These are phyloP conservation scores for Cercospora canescens DNA, from an alignment of 2,329 filamentous ascomycete genomes.

Conservation along the genomic window DNA sequence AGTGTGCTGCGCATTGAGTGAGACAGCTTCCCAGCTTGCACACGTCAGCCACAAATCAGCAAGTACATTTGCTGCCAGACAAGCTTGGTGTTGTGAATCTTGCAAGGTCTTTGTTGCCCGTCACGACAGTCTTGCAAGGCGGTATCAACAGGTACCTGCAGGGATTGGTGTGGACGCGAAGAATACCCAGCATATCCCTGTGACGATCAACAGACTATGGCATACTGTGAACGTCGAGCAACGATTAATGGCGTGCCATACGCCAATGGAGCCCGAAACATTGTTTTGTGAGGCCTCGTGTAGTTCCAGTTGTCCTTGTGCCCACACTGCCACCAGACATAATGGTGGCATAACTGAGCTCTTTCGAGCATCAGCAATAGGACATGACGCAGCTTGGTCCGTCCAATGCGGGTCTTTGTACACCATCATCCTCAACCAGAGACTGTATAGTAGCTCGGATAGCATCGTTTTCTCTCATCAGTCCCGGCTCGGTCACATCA, in stretches of 20 bases:
- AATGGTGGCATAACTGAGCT: neutral
- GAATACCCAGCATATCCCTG: neutral
- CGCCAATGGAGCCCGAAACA: neutral
- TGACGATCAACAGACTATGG: neutral
- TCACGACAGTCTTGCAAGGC: conserved; percentile 6
- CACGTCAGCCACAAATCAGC: neutral
- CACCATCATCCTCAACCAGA: neutral
- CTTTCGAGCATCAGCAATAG: neutral
- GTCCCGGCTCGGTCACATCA: neutral
- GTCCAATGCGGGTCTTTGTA: neutral
- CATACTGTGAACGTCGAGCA: neutral
- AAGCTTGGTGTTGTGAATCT: neutral
- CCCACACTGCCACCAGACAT: neutral
- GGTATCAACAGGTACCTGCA: conserved; percentile 6
- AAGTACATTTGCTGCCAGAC: neutral
- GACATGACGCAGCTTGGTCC: neutral
- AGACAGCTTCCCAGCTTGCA: neutral
- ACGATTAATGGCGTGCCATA: neutral
- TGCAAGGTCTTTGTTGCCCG: conserved; percentile 5
- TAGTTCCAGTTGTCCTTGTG: neutral
- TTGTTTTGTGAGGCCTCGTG: neutral
- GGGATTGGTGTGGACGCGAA: neutral
- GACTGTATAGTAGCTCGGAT: neutral
- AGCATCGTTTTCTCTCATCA: neutral
- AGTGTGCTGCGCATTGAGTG: neutral